Conservation (phyloP, 495 filamentous ascomycete species). For the Daldinia vernicosa region DNA sequence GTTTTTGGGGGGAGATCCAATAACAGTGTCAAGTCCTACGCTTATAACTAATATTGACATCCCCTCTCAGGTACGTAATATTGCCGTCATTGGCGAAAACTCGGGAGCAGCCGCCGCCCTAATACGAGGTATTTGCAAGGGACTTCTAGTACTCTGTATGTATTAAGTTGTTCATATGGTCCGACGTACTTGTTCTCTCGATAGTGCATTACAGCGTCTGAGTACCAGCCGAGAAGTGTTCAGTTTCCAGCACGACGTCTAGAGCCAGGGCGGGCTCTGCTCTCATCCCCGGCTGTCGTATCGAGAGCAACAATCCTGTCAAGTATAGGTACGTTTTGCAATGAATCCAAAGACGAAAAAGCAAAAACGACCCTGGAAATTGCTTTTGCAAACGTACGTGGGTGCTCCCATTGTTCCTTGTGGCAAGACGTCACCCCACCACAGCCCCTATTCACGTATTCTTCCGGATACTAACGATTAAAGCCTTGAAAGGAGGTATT, state of each 20-base stretch:
- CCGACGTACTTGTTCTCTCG: background rate
- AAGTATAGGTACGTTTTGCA: too few relatives aligned
- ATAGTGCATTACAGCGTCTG: background rate
- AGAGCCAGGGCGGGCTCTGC: background rate
- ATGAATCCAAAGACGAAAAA: background rate
- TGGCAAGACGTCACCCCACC: slow-evolving; percentile 1
- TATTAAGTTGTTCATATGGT: background rate
- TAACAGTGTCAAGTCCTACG: background rate
- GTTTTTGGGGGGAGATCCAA: background rate
- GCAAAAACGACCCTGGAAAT: background rate
- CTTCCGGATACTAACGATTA: background rate
- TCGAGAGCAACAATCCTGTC: too few relatives aligned
- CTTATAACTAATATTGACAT: background rate
- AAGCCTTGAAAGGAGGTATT: background rate
- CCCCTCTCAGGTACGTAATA: background rate
- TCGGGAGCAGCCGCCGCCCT: background rate
- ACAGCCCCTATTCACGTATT: background rate
- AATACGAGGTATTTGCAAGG: slow-evolving; percentile 10
- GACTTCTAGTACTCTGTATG: background rate
- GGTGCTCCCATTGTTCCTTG: background rate
- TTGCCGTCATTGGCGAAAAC: background rate
- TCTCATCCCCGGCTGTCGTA: background rate
- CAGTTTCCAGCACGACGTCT: background rate
- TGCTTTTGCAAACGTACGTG: background rate
- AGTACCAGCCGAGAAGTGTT: background rate